Evolutionary conservation across 228 moss, liverwort and hornwort species (phyloP).

Genomic region (Sphagnum magellanicum): DNA sequence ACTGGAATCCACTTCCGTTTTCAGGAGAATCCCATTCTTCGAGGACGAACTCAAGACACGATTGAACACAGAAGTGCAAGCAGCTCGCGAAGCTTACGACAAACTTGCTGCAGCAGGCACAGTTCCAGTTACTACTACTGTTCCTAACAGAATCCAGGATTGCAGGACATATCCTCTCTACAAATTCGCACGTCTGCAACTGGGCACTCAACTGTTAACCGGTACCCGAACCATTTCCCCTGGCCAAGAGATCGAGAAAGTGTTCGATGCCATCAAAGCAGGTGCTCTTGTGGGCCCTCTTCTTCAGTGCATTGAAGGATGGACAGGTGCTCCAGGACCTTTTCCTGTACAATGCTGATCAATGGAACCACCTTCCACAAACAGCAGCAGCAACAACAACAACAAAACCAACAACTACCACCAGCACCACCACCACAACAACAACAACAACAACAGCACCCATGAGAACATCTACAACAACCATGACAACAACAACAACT

Average conservation of each 20-base stretch:
- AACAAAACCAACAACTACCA: too few relatives aligned
- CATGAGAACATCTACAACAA: too few relatives aligned
- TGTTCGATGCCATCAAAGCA: neutral
- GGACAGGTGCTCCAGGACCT: neutral
- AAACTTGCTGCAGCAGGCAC: too few relatives aligned
- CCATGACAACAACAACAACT: too few relatives aligned
- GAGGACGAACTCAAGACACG: slow-evolving; percentile 1
- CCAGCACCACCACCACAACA: too few relatives aligned
- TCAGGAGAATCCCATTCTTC: neutral
- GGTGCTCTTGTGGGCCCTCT: neutral
- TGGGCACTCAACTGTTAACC: neutral
- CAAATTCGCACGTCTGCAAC: neutral
- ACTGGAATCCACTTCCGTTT: neutral
- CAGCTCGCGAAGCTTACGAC: neutral
- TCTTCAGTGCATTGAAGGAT: slow-evolving; percentile 2
- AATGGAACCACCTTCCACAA: too few relatives aligned
- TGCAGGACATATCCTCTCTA: slow-evolving; percentile 2
- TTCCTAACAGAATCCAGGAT: slow-evolving; percentile 1
- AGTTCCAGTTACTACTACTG: too few relatives aligned
- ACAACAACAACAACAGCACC: too few relatives aligned
- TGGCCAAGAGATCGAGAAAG: slow-evolving; percentile 5
- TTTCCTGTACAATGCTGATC: neutral
- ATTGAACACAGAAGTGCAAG: neutral
- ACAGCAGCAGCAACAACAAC: too few relatives aligned
- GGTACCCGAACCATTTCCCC: neutral